A percentile compares a stretch with the other conserved stretches of the same genome.
Evolutionary conservation across 78 protist species (phyloP).

Genomic region (Cavenderia fasciculata): DNA sequence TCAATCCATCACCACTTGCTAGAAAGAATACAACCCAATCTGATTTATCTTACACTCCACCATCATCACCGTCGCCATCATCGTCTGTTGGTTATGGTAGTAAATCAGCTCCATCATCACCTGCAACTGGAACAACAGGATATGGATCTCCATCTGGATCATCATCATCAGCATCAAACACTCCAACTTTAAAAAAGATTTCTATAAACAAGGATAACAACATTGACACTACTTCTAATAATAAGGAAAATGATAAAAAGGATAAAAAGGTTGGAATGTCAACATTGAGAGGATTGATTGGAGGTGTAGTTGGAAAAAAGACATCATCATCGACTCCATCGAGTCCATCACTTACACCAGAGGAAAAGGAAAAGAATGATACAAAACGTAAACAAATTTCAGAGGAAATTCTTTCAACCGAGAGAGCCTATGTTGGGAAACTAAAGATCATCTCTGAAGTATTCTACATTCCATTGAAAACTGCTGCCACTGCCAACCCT

Average conservation of each 20-base stretch:
- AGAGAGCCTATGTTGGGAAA: constrained; percentile 46
- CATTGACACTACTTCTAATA: not conserved
- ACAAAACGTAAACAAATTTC: constrained; percentile 43
- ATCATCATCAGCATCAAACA: not conserved
- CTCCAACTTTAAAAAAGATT: not conserved
- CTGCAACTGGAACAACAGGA: too few species aligned
- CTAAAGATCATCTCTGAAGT: constrained; percentile 47
- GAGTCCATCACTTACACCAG: not conserved
- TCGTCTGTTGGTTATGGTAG: too few species aligned
- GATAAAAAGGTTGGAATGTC: constrained; percentile 32
- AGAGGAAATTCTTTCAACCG: constrained; percentile 51
- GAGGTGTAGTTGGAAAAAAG: constrained; percentile 19
- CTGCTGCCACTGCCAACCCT: constrained; percentile 40
- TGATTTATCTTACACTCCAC: not conserved
- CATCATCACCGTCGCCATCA: constrained; percentile 3
- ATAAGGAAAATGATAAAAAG: constrained; percentile 7
- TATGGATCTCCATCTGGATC: too few species aligned
- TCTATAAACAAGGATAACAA: not conserved
- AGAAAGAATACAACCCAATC: not conserved
- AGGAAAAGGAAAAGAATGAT: constrained; percentile 11
- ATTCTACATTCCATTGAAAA: constrained; percentile 39
- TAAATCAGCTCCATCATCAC: too few species aligned
- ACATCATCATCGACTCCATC: not conserved
- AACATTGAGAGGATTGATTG: constrained; percentile 55
- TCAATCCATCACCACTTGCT: not conserved